These are phyloP conservation scores for Talaromyces sp. DNA, from an alignment of 2,329 filamentous ascomycete species.

Conservation along the genomic window DNA sequence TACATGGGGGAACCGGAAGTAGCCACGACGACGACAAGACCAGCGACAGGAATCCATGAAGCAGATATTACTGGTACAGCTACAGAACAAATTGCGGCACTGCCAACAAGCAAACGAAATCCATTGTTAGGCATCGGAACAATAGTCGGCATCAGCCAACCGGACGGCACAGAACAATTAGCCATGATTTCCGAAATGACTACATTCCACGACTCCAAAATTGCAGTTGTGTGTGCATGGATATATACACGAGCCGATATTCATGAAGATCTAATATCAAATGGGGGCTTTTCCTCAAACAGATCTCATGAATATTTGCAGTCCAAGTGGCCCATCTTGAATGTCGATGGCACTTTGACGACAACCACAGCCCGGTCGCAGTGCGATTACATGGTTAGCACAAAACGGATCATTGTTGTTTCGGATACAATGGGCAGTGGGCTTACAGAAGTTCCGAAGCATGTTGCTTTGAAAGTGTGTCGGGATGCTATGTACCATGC, in stretches of 20 bases:
- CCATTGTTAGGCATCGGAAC: background rate
- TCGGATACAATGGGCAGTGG: background rate
- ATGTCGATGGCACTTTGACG: background rate
- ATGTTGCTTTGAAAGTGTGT: background rate
- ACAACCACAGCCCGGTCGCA: background rate
- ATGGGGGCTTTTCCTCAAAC: background rate
- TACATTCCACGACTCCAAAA: constrained; percentile 6
- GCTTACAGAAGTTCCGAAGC: background rate
- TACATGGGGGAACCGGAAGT: background rate
- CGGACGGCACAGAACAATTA: background rate
- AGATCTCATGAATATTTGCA: background rate
- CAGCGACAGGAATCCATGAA: background rate
- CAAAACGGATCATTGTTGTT: constrained; percentile 10
- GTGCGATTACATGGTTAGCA: constrained; percentile 12
- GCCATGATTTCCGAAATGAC: constrained; percentile 10
- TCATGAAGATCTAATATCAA: background rate
- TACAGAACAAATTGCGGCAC: background rate
- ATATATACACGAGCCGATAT: constrained; percentile 9
- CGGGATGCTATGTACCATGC: constrained; percentile 4
- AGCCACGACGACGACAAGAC: background rate
- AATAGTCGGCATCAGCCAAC: background rate
- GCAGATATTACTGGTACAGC: background rate
- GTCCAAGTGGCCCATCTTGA: background rate
- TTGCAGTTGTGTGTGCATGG: constrained; percentile 12
- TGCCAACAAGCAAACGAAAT: background rate